Evolutionary conservation across 1,284 basidiomycete genomes (phyloP), one percentile per base, ranked within the genome.

Genomic region (Ceratobasidium sp.): DNA sequence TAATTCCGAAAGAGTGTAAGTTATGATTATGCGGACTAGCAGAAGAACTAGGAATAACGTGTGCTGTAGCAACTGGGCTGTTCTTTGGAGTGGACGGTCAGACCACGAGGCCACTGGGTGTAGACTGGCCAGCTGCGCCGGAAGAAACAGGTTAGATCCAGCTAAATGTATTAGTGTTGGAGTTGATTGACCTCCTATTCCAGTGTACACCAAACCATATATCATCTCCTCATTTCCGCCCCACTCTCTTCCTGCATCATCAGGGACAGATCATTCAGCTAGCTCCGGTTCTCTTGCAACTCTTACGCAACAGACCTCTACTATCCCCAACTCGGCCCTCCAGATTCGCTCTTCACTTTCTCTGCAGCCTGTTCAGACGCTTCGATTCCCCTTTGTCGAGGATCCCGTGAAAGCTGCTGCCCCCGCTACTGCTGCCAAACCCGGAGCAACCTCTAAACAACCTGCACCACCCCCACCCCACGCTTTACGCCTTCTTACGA

Each of bases 1-100:
- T 97, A 9, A 89, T 97, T 46, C 89, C 91, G 1, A 93, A 93
- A 85, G 96, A 98, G 64, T 92, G 96, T 97, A 82, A 84, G 93
- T 63, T 49, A 44, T 2, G 13, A 46, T 46, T 49, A 15, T 20
- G 5, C 26, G 23, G 12, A 4, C 51, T n/a, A n/a, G 53, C 15
- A 12, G n/a, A 13, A 5, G 42, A 18, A n/a, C 7, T 13, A 51
- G 44, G 12, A 53, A 20, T 49, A 13, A 51, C n/a, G 53, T 46
- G 4, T 46, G 49, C 44, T 61, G 39, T 80, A 96, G 95, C 92
- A 80, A 88, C 92, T 60, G 94, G 95, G 0, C 87, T 94, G 40
- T 90, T 96, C 79, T 86, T 97, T 79, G 92, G 92, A 20, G 82
- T 87, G 1, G 92, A 95, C 81, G 94, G 91, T 0, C 93, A 91